Evolutionary conservation across 2,329 filamentous ascomycete species (phyloP).

Genomic region (Hypoxylon sp.): DNA sequence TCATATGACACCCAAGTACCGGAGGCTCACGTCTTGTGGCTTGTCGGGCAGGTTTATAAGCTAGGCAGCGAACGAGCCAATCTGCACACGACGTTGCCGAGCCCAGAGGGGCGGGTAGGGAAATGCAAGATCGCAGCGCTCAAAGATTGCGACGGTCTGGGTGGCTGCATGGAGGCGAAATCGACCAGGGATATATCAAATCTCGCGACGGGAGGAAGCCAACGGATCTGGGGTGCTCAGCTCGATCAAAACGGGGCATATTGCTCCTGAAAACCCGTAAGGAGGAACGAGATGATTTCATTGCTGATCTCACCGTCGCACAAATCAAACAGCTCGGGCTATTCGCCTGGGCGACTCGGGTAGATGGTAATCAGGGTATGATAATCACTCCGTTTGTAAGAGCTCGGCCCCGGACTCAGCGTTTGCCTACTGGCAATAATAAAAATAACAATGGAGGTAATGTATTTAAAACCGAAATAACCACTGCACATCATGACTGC

Average conservation of each 20-base stretch:
- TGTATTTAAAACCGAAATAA: conserved; percentile 32
- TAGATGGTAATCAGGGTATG: conserved; percentile 45
- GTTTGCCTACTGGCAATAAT: conserved; percentile 47
- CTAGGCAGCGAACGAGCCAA: conserved; percentile 43
- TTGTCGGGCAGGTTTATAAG: conserved; percentile 33
- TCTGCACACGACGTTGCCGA: conserved; percentile 50
- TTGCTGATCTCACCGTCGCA: conserved; percentile 55
- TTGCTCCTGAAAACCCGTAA: conserved; percentile 38
- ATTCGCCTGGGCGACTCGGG: conserved; percentile 41
- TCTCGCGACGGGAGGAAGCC: conserved; percentile 40
- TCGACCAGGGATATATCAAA: conserved; percentile 42
- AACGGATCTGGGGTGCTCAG: conserved; percentile 38
- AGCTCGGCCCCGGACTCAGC: conserved; percentile 43
- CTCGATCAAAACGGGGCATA: conserved; percentile 41
- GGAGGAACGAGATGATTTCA: conserved; percentile 46
- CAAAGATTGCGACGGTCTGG: conserved; percentile 42
- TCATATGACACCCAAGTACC: conserved; percentile 25
- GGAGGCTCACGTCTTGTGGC: conserved; percentile 42
- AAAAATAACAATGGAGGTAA: conserved; percentile 35
- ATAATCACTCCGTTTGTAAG: conserved; percentile 44
- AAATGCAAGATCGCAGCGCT: conserved; percentile 42
- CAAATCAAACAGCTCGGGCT: conserved; percentile 47
- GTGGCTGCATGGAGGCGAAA: conserved; percentile 46
- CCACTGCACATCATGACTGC: conserved; percentile 35
- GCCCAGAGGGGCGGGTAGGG: conserved; percentile 45